Evolutionary conservation across 176 grass and related monocot species (phyloP), one percentile per base, ranked within the genome.

Genomic region (Dactylis glomerata): DNA sequence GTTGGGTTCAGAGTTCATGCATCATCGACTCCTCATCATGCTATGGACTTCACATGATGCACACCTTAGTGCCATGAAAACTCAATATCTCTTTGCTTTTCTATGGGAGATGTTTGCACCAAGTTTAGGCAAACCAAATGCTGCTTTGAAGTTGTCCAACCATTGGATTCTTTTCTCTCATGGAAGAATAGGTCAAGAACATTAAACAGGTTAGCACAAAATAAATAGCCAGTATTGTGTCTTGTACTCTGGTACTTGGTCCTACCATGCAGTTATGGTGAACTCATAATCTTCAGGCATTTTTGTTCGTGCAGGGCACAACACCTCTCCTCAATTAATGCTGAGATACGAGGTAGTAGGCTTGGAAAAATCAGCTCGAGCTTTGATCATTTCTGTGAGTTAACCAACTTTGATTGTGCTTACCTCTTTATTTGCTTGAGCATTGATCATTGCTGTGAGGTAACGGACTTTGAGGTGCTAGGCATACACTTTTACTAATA

Each of bases 301-400:
- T 86, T 83, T 78, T 11, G 83, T 86, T 90, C 74, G 30, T 83
- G 84, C 88, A 86, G 56, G 79, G 28, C 4, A 73, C 30, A 73
- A 1, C 2, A 6, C 19, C 26, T 73, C 63, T 59, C 63, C 42
- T 78, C 65, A 77, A 78, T 22, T 46, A 78, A 20, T 78, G 44
- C 17, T 14, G 78, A 65, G 80, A 86, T 20, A 73, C 64, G 38
- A 42, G 6, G 45, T 30, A 46, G 27, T 55, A 47, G 36, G 30
- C 47, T 79, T n/a, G 27, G 27, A 67, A 45, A 86, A 86, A 36
- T 86, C 67, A 67, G 55, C 45, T 79, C 44, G n/a, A 79, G 17
- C 45, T 83, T 73, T 46, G 11, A 67, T 79, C 17, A 9, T 27
- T 57, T 27, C 63, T 49, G 83, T 86, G 54, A 90, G 84, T 61